Conservation (phyloP, 352 stramenopile genomes). For the Phytopythium mirpurense region DNA sequence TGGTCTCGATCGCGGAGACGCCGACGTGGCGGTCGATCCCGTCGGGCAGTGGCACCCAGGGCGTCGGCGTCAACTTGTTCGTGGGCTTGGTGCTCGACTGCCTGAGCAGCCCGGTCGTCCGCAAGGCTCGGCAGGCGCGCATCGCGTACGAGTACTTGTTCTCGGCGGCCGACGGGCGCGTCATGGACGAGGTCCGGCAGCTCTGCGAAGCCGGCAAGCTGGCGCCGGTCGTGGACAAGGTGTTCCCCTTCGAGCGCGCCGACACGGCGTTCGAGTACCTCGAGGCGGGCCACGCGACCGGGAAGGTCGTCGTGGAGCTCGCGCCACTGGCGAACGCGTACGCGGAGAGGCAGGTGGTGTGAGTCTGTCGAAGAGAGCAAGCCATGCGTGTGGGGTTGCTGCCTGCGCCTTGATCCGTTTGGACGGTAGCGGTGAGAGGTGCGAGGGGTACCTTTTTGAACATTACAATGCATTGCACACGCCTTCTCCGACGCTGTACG, state of each 20-base stretch:
- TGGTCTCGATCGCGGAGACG: slow-evolving; percentile 60
- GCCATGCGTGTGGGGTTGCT: no score
- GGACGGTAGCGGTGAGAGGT: no score
- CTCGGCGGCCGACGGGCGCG: slow-evolving; percentile 23
- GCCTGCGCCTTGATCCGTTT: no score
- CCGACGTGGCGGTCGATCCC: slow-evolving; percentile 35
- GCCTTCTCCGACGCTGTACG: no score
- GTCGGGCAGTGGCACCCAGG: slow-evolving; percentile 17
- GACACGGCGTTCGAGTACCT: slow-evolving; percentile 59
- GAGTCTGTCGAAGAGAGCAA: no score
- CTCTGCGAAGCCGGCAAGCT: slow-evolving; percentile 40
- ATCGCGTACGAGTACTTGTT: slow-evolving; percentile 64
- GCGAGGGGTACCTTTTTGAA: no score
- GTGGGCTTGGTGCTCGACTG: slow-evolving; percentile 48
- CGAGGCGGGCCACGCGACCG: slow-evolving; percentile 47
- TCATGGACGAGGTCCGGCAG: slow-evolving; percentile 46
- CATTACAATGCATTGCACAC: no score
- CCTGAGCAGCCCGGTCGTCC: slow-evolving; percentile 50
- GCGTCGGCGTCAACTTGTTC: slow-evolving; percentile 38
- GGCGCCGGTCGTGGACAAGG: slow-evolving; percentile 58
- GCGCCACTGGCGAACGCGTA: slow-evolving; percentile 7
- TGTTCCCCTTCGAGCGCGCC: slow-evolving; percentile 64
- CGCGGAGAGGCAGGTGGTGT: slow-evolving; percentile 6
- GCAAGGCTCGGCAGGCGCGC: slow-evolving; percentile 37
- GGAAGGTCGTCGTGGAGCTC: slow-evolving; percentile 68